These are phyloP conservation scores for Mucor saturninus DNA, from an alignment of 371 early-diverging fungal species.

Conservation along the genomic window DNA sequence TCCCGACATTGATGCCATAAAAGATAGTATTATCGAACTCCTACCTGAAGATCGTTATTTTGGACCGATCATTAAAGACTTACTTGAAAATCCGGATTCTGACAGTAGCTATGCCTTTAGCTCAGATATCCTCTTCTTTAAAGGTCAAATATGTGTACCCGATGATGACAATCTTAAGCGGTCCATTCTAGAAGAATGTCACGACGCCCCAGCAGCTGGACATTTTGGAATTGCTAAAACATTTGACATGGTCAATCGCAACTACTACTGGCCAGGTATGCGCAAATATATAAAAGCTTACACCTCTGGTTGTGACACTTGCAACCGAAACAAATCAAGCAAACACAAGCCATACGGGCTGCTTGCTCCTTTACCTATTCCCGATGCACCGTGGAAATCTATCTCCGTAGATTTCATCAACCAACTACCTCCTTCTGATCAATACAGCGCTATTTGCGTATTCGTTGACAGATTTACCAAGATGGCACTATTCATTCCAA, in stretches of 20 bases:
- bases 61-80: background rate
- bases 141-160: constrained; percentile 2
- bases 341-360: constrained; percentile 34
- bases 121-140: background rate
- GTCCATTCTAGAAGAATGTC: constrained; percentile 12
- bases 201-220: constrained; percentile 50
- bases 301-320: constrained; percentile 47
- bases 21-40: background rate
- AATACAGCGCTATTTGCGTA: constrained; percentile 34
- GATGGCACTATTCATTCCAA: constrained; percentile 47
- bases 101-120: background rate
- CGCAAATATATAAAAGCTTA: constrained; percentile 37
- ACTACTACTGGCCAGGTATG: constrained; percentile 54
- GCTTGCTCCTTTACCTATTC: constrained; percentile 44
- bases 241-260: constrained; percentile 30
- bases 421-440: constrained; percentile 30
- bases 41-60: too few relatives aligned
- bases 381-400: constrained; percentile 45
- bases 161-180: background rate
- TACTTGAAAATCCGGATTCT: background rate
- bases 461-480: constrained; percentile 56
- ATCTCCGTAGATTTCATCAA: constrained; percentile 12
- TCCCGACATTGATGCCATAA: background rate
- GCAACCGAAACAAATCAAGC: constrained; percentile 37
- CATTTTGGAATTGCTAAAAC: constrained; percentile 57